These are phyloP conservation scores for Nemania bipapillata DNA, from an alignment of 2,329 filamentous ascomycete genomes.

Conservation along the genomic window DNA sequence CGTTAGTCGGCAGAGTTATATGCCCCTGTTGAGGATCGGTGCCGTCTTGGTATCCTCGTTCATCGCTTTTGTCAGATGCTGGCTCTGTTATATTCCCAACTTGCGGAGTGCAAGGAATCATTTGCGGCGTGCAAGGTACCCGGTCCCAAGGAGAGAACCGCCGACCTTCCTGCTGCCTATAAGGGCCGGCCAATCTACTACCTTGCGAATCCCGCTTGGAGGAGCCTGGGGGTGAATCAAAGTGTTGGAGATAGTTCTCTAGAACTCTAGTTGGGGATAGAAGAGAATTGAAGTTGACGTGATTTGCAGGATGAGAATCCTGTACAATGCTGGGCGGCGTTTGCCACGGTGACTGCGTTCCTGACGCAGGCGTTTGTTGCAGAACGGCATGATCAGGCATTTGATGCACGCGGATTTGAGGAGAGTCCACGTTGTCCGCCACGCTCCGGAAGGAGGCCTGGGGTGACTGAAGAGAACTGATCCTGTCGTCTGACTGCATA, in stretches of 20 bases:
- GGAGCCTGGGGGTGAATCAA: conserved; percentile 45
- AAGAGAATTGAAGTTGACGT: conserved; percentile 49
- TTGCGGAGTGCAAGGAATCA: conserved; percentile 43
- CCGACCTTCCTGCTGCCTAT: not conserved
- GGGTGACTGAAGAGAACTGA: conserved; percentile 43
- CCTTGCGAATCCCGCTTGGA: conserved; percentile 26
- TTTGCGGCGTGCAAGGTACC: conserved; percentile 35
- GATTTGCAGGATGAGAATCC: conserved; percentile 64
- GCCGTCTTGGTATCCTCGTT: conserved; percentile 6
- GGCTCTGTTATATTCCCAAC: conserved; percentile 1
- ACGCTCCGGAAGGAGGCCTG: conserved; percentile 60
- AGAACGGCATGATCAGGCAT: conserved; percentile 9
- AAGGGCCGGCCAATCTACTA: conserved; percentile 3
- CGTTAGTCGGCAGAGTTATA: conserved; percentile 12
- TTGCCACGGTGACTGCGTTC: conserved; percentile 54
- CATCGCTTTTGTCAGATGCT: conserved; percentile 9
- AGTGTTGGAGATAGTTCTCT: conserved; percentile 59
- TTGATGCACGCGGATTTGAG: conserved; percentile 44
- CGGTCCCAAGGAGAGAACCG: conserved; percentile 16
- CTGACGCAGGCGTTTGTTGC: conserved; percentile 19
- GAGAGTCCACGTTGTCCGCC: conserved; percentile 56
- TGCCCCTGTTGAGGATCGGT: conserved; percentile 8
- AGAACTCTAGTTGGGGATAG: conserved; percentile 64
- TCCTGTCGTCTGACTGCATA: conserved; percentile 27
- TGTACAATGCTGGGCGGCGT: conserved; percentile 63